A percentile compares a stretch with the other conserved stretches of the same genome.
Conservation (phyloP, 2,329 filamentous ascomycete species). For the Pseudocercospora eumusae region DNA sequence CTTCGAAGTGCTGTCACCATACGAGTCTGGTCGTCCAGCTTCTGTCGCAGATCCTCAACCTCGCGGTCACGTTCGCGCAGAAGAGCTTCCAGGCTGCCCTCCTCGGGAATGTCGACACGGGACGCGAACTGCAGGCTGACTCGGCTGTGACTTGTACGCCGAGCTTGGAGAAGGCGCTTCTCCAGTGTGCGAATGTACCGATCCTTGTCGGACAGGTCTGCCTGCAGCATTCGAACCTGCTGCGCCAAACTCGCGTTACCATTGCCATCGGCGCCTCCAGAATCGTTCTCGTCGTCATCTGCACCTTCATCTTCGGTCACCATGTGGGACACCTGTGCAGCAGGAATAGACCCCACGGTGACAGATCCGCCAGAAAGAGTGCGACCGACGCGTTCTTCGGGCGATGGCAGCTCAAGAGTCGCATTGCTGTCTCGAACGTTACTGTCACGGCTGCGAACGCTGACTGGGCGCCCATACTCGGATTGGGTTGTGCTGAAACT, state of each 20-base stretch:
- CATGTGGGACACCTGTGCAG: slow-evolving; percentile 34
- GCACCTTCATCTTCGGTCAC: slow-evolving; percentile 40
- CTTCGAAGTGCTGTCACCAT: slow-evolving; percentile 87
- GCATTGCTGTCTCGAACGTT: slow-evolving; percentile 35
- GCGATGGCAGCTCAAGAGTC: slow-evolving; percentile 36
- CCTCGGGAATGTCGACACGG: slow-evolving; percentile 56
- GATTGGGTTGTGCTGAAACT: slow-evolving; percentile 40
- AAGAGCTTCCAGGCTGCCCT: slow-evolving; percentile 70
- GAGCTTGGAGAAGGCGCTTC: slow-evolving; percentile 85
- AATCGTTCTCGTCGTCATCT: slow-evolving; percentile 52
- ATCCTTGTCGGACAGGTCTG: slow-evolving; percentile 95
- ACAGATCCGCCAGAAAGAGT: slow-evolving; percentile 37
- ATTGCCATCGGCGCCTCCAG: slow-evolving; percentile 69
- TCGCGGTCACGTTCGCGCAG: slow-evolving; percentile 89
- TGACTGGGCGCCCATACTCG: slow-evolving; percentile 38
- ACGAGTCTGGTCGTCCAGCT: slow-evolving; percentile 89
- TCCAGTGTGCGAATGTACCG: slow-evolving; percentile 94
- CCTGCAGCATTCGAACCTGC: slow-evolving; percentile 89
- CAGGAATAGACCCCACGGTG: slow-evolving; percentile 36
- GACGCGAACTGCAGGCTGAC: slow-evolving; percentile 70
- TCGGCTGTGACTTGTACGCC: slow-evolving; percentile 84
- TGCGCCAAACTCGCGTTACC: slow-evolving; percentile 77
- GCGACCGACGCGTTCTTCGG: slow-evolving; percentile 32
- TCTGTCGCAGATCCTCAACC: slow-evolving; percentile 84
- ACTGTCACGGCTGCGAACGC: slow-evolving; percentile 37